Conservation (phyloP, 2,329 filamentous ascomycete genomes). For the Colletotrichum somersetense region DNA sequence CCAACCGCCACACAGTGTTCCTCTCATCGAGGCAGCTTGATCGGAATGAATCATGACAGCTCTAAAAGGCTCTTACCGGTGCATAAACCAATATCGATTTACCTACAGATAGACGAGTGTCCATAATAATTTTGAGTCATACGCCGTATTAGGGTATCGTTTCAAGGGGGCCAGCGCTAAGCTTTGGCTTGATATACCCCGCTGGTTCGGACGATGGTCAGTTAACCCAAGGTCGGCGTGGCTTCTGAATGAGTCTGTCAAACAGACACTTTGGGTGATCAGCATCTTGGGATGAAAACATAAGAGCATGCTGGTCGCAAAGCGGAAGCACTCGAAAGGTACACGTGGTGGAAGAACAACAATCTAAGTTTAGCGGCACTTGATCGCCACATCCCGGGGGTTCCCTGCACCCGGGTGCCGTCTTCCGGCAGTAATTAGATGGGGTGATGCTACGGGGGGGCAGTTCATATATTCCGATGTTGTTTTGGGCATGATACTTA, state of each 20-base stretch:
- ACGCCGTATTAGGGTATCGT: slow-evolving; percentile 17
- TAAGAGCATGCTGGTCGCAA: too few relatives aligned
- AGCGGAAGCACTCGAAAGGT: neutral
- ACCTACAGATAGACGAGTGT: slow-evolving; percentile 3
- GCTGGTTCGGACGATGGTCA: slow-evolving; percentile 19
- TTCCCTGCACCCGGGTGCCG: slow-evolving; percentile 19
- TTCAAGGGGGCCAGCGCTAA: neutral
- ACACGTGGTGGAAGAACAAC: neutral
- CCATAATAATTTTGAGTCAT: neutral
- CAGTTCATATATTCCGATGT: slow-evolving; percentile 16
- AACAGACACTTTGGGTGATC: neutral
- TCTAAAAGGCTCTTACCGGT: neutral
- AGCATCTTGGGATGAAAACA: neutral
- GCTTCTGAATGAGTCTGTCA: neutral
- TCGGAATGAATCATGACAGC: neutral
- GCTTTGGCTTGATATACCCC: slow-evolving; percentile 13
- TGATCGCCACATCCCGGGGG: neutral
- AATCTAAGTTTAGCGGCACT: neutral
- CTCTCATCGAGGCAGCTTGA: neutral
- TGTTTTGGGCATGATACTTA: too few relatives aligned
- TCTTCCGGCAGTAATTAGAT: too few relatives aligned
- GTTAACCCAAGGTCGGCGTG: neutral
- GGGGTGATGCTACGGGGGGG: neutral
- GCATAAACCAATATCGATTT: neutral
- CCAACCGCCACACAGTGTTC: neutral